Evolutionary conservation across 2,329 filamentous ascomycete species (phyloP).

Genomic region (Diaporthe citrichinensis): DNA sequence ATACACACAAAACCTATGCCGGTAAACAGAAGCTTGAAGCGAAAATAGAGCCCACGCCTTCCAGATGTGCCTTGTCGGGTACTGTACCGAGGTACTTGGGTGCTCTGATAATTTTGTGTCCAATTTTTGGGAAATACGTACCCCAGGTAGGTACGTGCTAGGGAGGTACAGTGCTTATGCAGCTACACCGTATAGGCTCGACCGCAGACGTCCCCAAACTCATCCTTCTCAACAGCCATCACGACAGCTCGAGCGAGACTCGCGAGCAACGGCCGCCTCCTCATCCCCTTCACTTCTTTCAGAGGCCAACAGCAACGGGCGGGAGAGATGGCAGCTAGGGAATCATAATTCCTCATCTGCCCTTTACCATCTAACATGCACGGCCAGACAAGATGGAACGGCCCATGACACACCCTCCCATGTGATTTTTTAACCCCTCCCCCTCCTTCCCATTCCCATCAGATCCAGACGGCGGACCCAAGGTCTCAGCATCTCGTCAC

Average conservation of each 20-base stretch:
- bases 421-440: neutral
- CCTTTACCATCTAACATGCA: neutral
- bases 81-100: neutral
- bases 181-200: neutral
- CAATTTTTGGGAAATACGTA: neutral
- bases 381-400: slow-evolving; percentile 34
- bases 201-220: neutral
- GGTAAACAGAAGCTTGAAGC: neutral
- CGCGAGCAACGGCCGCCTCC: neutral
- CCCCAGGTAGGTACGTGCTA: neutral
- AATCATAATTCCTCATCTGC: neutral
- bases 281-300: neutral
- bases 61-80: neutral
- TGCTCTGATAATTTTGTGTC: neutral
- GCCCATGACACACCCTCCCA: slow-evolving; percentile 12
- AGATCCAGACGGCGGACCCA: neutral
- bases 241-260: neutral
- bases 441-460: neutral
- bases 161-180: neutral
- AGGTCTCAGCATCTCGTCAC: neutral
- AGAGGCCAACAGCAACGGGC: neutral
- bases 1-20: neutral
- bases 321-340: neutral
- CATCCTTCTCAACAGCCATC: neutral
- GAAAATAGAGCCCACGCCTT: neutral